Percentiles rank a stretch among this genome's conserved stretches.
phyloP scores from a whole-genome alignment of 1,139 yeast species.

The Pichia sp. region DNA sequence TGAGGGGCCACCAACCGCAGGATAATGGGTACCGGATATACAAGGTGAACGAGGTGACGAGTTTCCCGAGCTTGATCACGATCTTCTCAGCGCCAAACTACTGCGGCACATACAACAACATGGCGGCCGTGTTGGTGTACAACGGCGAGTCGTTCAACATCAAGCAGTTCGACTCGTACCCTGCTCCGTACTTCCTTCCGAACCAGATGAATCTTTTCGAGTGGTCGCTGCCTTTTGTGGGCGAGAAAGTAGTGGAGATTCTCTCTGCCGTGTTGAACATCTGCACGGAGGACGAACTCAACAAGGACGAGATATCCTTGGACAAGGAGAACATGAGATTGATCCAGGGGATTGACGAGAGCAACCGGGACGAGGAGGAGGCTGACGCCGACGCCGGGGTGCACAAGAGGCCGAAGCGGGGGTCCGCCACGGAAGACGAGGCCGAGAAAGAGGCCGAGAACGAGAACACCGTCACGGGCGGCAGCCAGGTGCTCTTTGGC shows the following conservation, averaged over 20 bases:
- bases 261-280: constrained; percentile 84
- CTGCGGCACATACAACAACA: constrained; percentile 85
- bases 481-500: constrained; percentile 34
- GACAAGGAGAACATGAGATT: constrained; percentile 5
- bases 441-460: constrained; percentile 13
- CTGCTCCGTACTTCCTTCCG: constrained; percentile 89
- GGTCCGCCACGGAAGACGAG: neutral
- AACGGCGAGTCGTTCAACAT: constrained; percentile 92
- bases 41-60: constrained; percentile 75
- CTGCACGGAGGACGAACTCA: constrained; percentile 90
- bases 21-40: constrained; percentile 90
- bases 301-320: constrained; percentile 1
- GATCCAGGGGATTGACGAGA: neutral
- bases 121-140: constrained; percentile 86
- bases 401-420: neutral
- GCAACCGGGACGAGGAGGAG: constrained; percentile 1
- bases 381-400: neutral
- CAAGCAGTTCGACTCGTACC: constrained; percentile 85
- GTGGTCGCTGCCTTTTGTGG: constrained; percentile 97
- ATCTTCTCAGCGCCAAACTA: constrained; percentile 96
- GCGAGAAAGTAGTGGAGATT: constrained; percentile 95
- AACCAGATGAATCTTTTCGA: constrained; percentile 97
- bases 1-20: constrained; percentile 93
- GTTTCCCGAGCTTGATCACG: constrained; percentile 87
- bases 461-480: neutral